Percentiles rank a stretch among this genome's conserved stretches.
These are phyloP conservation scores for Oryza glaberrima DNA, from an alignment of 176 grass and related monocot genomes.

Conservation along the genomic window DNA sequence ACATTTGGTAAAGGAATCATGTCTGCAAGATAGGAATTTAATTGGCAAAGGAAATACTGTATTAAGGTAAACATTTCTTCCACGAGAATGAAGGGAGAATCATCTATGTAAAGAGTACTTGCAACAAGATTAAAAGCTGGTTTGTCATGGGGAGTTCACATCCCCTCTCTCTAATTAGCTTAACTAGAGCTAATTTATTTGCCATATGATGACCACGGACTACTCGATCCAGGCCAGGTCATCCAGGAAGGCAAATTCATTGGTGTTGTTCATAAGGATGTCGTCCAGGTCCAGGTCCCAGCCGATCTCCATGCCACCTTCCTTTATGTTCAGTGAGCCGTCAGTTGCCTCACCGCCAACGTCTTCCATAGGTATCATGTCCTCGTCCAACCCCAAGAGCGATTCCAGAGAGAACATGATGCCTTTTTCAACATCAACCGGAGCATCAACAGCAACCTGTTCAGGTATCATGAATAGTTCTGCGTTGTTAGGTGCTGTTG, in stretches of 20 bases:
- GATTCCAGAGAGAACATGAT: not conserved
- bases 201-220: not conserved
- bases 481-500: no score
- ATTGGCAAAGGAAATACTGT: not conserved
- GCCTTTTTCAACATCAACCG: not conserved
- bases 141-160: not conserved
- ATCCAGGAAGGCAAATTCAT: not conserved
- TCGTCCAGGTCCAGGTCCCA: not conserved
- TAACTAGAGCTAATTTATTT: not conserved
- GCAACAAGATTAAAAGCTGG: slow-evolving; percentile 5
- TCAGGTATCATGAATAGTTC: not conserved
- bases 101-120: not conserved
- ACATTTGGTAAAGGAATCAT: not conserved
- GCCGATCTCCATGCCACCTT: not conserved
- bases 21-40: not conserved
- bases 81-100: not conserved
- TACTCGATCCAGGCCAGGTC: not conserved
- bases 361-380: not conserved
- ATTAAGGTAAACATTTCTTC: not conserved
- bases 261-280: not conserved
- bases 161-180: not conserved
- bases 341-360: not conserved
- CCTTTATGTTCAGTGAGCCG: not conserved
- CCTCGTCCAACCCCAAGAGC: not conserved
- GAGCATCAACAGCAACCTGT: not conserved